A percentile compares a stretch with the other conserved stretches of the same genome.
phyloP scores from a whole-genome alignment of 1,284 basidiomycete species.

The Wolfiporia cocos region DNA sequence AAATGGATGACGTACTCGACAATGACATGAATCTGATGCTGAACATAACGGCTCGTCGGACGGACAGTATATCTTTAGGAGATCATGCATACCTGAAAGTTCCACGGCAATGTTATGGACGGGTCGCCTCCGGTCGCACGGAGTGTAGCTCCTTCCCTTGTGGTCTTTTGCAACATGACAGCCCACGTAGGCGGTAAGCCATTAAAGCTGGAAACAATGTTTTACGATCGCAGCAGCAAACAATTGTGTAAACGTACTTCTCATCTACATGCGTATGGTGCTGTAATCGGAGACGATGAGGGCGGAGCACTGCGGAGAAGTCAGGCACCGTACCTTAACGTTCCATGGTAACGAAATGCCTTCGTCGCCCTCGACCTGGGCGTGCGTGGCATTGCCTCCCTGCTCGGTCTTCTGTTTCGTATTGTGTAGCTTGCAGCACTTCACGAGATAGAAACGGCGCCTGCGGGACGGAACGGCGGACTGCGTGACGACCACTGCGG shows the following conservation, averaged over 20 bases:
- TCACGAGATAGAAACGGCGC: neutral
- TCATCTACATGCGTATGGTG: slow-evolving; percentile 3
- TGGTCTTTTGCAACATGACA: neutral
- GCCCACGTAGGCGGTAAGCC: slow-evolving; percentile 6
- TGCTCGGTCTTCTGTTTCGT: neutral
- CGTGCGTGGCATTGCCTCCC: neutral
- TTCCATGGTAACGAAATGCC: neutral
- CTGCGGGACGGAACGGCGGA: neutral
- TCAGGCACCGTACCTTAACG: neutral
- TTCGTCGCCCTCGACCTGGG: neutral
- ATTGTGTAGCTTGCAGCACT: neutral
- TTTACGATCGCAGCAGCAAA: neutral
- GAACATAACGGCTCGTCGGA: neutral
- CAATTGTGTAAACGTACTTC: neutral
- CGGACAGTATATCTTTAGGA: neutral
- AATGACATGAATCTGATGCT: slow-evolving; percentile 5
- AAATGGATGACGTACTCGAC: slow-evolving; percentile 1
- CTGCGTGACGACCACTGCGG: neutral
- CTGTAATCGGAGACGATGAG: neutral
- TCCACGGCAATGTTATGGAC: slow-evolving; percentile 4
- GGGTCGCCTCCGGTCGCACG: neutral
- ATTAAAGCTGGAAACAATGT: slow-evolving; percentile 1
- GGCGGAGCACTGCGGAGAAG: neutral
- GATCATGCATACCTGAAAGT: slow-evolving; percentile 1
- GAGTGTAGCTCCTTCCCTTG: slow-evolving; percentile 2